These are phyloP conservation scores for Neurospora sublineolata DNA, from an alignment of 495 filamentous ascomycete species.

Conservation along the genomic window DNA sequence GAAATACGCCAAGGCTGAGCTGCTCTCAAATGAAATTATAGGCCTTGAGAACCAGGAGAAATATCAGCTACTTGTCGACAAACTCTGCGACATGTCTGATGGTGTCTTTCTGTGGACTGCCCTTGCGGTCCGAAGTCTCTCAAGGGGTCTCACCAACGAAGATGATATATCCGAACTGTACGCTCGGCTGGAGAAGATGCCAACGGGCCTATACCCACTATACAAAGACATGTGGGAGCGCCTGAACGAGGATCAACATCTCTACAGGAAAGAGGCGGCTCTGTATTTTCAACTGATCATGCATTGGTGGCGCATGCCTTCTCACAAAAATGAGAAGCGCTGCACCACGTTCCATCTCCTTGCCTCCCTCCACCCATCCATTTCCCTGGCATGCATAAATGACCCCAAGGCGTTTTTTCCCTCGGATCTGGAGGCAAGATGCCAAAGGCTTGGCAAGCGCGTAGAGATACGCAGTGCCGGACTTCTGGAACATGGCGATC, in stretches of 20 bases:
- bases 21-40: neutral
- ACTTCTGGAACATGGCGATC: conserved; percentile 1
- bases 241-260: conserved; percentile 2
- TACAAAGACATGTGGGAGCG: conserved; percentile 18
- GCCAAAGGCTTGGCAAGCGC: neutral
- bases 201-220: conserved; percentile 16
- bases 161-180: conserved; percentile 16
- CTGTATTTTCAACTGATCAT: conserved; percentile 4
- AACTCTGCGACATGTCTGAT: conserved; percentile 15
- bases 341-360: conserved; percentile 1
- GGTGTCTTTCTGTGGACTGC: conserved; percentile 35
- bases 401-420: neutral
- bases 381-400: neutral
- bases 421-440: neutral
- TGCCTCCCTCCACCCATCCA: neutral
- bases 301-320: neutral
- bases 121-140: conserved; percentile 20
- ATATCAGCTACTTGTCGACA: conserved; percentile 1
- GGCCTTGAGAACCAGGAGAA: neutral
- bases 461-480: conserved; percentile 7
- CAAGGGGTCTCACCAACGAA: conserved; percentile 19
- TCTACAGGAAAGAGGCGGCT: conserved; percentile 8
- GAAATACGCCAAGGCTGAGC: conserved; percentile 13
- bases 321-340: neutral
- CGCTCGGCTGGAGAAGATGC: conserved; percentile 14